Evolutionary conservation across 2,329 filamentous ascomycete species (phyloP).

Genomic region (Colletotrichum eremochloae): DNA sequence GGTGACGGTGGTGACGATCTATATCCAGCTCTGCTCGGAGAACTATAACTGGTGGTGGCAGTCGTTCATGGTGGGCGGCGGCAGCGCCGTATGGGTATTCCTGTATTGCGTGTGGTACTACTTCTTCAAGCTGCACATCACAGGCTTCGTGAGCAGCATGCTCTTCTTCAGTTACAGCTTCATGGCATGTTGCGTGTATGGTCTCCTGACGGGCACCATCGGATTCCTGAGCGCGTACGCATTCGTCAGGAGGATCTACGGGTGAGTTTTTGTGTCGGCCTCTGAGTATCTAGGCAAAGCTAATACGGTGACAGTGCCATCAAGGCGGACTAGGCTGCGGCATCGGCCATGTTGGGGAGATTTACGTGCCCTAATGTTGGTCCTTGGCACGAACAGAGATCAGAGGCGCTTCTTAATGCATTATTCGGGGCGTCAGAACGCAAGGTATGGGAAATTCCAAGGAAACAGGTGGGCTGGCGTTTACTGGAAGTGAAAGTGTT

Average conservation of each 20-base stretch:
- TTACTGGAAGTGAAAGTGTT: conserved; percentile 20
- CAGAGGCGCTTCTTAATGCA: conserved; percentile 32
- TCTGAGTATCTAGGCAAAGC: conserved; percentile 2
- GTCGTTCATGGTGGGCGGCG: conserved; percentile 83
- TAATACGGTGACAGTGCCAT: conserved; percentile 58
- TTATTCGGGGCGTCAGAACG: conserved; percentile 21
- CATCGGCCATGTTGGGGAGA: conserved; percentile 4
- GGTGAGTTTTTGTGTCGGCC: conserved; percentile 61
- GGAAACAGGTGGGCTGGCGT: conserved; percentile 19
- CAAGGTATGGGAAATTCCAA: conserved; percentile 22
- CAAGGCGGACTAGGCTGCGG: conserved; percentile 60
- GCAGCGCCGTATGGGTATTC: conserved; percentile 85
- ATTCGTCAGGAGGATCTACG: conserved; percentile 87
- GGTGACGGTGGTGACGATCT: conserved; percentile 86
- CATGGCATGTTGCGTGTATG: conserved; percentile 85
- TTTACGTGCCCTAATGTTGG: conserved; percentile 12
- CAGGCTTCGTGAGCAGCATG: conserved; percentile 82
- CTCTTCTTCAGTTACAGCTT: conserved; percentile 90
- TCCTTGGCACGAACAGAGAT: conserved; percentile 8
- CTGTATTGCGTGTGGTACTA: conserved; percentile 89
- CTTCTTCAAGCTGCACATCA: conserved; percentile 82
- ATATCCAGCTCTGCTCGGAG: conserved; percentile 85
- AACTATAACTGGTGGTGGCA: conserved; percentile 96
- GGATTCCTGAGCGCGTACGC: conserved; percentile 87
- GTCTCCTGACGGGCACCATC: conserved; percentile 83